phyloP scores from a whole-genome alignment of 2,329 filamentous ascomycete genomes.

The Blastomyces parvus region DNA sequence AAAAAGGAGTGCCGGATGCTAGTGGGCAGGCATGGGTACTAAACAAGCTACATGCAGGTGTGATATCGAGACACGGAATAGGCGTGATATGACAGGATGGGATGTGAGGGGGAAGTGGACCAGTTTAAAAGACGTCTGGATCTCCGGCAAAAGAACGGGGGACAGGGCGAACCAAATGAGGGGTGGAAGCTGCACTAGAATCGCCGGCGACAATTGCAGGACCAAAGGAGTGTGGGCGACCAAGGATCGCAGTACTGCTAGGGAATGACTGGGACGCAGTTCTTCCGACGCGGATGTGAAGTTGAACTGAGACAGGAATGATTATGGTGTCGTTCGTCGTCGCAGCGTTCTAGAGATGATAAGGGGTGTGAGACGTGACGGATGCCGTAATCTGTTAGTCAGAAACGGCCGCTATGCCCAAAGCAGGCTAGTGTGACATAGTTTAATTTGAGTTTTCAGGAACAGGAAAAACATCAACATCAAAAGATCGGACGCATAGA shows the following conservation, averaged over 20 bases:
- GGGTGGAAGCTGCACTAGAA: not conserved
- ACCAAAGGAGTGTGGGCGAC: constrained; percentile 4
- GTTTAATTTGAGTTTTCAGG: not conserved
- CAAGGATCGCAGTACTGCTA: not conserved
- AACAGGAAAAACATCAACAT: constrained; percentile 6
- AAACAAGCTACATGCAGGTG: not conserved
- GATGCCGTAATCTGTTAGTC: constrained; percentile 1
- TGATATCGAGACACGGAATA: not conserved
- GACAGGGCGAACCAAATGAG: not conserved
- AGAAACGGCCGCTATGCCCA: not conserved
- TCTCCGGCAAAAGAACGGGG: not conserved
- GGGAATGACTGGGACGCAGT: not conserved
- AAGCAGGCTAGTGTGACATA: not conserved
- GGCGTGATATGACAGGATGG: not conserved
- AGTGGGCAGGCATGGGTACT: not conserved
- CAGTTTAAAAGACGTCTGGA: not conserved
- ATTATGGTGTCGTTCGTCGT: not conserved
- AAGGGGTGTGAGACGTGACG: not conserved
- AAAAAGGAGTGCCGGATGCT: not conserved
- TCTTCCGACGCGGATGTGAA: not conserved
- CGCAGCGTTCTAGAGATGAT: not conserved
- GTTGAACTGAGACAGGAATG: not conserved
- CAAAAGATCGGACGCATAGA: not conserved
- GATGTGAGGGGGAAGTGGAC: not conserved
- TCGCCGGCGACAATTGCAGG: constrained; percentile 10